phyloP scores from a whole-genome alignment of 306 rosid genomes.

The Clitoria ternatea region DNA sequence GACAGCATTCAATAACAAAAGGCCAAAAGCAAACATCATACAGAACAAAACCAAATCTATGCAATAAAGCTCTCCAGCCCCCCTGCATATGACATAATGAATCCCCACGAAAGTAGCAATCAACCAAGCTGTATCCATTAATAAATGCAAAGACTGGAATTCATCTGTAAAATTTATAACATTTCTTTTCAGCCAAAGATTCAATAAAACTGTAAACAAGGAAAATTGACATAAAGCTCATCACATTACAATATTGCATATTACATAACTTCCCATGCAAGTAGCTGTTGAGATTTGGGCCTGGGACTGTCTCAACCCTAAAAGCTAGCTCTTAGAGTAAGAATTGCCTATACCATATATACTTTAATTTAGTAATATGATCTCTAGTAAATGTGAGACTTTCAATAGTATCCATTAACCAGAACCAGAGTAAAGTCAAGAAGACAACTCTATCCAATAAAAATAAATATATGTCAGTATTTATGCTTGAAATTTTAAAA shows the following conservation, averaged over 20 bases:
- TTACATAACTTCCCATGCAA: not conserved
- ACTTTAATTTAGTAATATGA: too few species aligned
- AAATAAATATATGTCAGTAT: not conserved
- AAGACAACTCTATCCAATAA: not conserved
- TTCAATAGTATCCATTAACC: not conserved
- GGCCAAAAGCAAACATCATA: not conserved
- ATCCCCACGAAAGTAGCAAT: slow-evolving; percentile 1
- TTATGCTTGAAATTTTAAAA: not conserved
- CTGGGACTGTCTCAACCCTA: too few species aligned
- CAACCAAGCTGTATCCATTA: not conserved
- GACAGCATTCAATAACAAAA: not conserved
- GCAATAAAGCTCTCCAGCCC: not conserved
- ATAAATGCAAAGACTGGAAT: not conserved
- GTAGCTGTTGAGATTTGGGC: too few species aligned
- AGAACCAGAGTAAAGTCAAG: not conserved
- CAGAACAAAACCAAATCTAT: not conserved
- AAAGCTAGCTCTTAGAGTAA: too few species aligned
- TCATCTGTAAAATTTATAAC: not conserved
- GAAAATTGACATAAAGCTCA: not conserved
- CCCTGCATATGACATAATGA: not conserved
- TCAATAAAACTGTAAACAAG: not conserved
- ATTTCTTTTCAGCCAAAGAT: not conserved
- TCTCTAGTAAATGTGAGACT: too few species aligned
- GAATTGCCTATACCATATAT: too few species aligned
- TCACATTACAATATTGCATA: not conserved